Base-by-base conservation (phyloP, 225 moss, liverwort and hornwort species). In the Physcomitrellopsis africana region DNA sequence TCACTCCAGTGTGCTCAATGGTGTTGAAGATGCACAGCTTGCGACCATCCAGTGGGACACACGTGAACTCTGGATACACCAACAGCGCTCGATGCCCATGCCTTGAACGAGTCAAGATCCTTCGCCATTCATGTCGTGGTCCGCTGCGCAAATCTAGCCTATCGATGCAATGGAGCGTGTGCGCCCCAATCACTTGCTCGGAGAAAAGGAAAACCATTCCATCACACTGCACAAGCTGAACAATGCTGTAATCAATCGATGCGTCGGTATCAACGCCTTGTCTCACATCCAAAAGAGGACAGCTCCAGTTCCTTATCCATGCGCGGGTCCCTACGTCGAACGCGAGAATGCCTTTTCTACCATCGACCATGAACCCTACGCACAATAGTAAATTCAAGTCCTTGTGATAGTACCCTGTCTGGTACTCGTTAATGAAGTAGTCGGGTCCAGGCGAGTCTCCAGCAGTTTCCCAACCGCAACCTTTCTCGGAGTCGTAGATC, bases 21-120 rank as follows among this genome's bases (percentile, higher is more conserved):
- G 84, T 76, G 17, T 80, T 84, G 41, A 80, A 84, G 2, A 84
- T 84, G 46, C 77, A 80, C 23, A 84, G 16, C 19, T 60, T 69
- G 26, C 59, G 32, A 27, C 65, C 14, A 2, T 15, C 53, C 14
- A 51, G 73, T 6, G 84, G 76, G 18, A 84, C 77, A 49, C 84
- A 80, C 0, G 77, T 80, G 20, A 43, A 77, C 8, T 84, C 80
- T 0, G 84, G 84, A 63, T 84, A 84, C 0, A 80, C 80, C 29
- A 80, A 27, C 17, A 84, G 54, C 68, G 68, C 44, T 7, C 68
- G 62, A 12, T 72, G 68, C 2, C 63, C 76, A 10, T 76, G 76
- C 27, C 68, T 76, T 16, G n/a, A 61, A 0, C 63, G 63, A 5
- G 60, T 73, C 76, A 80, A 7, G 2, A 76, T 54, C 46, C 68